A percentile compares a stretch with the other conserved stretches of the same genome.
phyloP scores from a whole-genome alignment of 495 filamentous ascomycete genomes.

The Arthonia radiata region DNA sequence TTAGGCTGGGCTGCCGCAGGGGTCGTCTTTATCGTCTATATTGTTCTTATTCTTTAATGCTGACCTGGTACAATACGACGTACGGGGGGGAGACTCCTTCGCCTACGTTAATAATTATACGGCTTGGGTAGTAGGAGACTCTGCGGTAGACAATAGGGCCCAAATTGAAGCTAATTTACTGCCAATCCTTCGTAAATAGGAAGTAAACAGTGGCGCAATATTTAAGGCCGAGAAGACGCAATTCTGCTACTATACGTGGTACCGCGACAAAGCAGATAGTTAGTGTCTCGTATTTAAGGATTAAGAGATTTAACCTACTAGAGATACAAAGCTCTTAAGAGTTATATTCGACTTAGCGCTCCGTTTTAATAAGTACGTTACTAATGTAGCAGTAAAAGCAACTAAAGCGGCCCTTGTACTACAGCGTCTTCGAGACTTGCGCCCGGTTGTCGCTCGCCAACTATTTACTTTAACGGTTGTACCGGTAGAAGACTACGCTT shows the following conservation, averaged over 20 bases:
- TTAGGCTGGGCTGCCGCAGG: slow-evolving; percentile 10
- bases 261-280: slow-evolving; percentile 1
- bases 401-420: too few relatives aligned
- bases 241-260: slow-evolving; percentile 9
- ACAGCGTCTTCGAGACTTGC: too few relatives aligned
- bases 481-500: too few relatives aligned
- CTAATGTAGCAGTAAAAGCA: too few relatives aligned
- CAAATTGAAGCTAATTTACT: slow-evolving; percentile 5
- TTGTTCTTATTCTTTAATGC: slow-evolving; percentile 14
- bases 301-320: too few relatives aligned
- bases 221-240: slow-evolving; percentile 8
- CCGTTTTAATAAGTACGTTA: too few relatives aligned
- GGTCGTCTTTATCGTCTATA: slow-evolving; percentile 10
- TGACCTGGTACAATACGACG: slow-evolving; percentile 7
- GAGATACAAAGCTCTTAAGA: too few relatives aligned
- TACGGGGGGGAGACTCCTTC: slow-evolving; percentile 3
- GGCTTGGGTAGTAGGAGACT: slow-evolving; percentile 6
- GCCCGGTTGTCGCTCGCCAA: too few relatives aligned
- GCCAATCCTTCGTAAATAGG: slow-evolving; percentile 7
- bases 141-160: slow-evolving; percentile 6
- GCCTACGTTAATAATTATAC: slow-evolving; percentile 10
- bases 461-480: too few relatives aligned
- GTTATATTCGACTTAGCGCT: too few relatives aligned
- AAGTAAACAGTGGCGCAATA: slow-evolving; percentile 4
- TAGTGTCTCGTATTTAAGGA: too few relatives aligned